These are phyloP conservation scores for Suhomyces prunicola DNA, from an alignment of 805 yeast genomes.

Conservation along the genomic window DNA sequence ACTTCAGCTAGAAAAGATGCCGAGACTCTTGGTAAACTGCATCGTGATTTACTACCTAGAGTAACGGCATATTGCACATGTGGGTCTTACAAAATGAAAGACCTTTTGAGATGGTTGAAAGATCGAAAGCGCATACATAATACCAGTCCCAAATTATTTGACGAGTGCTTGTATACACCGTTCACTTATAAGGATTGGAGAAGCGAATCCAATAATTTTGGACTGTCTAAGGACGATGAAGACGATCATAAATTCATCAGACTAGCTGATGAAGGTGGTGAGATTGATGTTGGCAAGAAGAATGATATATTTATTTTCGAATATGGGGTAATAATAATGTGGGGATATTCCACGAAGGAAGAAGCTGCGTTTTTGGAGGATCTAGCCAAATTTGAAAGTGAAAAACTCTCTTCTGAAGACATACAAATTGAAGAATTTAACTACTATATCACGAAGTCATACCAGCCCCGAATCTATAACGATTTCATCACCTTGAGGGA, in stretches of 20 bases:
- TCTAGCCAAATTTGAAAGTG: slow-evolving; percentile 86
- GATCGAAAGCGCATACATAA: slow-evolving; percentile 72
- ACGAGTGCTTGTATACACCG: slow-evolving; percentile 93
- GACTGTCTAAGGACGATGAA: slow-evolving; percentile 9
- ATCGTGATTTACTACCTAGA: slow-evolving; percentile 80
- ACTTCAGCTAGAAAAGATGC: slow-evolving; percentile 91
- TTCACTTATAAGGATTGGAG: slow-evolving; percentile 82
- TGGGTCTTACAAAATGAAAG: slow-evolving; percentile 87
- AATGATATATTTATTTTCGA: slow-evolving; percentile 88
- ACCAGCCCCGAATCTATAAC: slow-evolving; percentile 93
- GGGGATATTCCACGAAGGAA: slow-evolving; percentile 90
- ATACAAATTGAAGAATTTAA: slow-evolving; percentile 93
- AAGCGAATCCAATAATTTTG: slow-evolving; percentile 28
- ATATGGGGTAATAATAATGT: slow-evolving; percentile 94
- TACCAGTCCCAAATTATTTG: slow-evolving; percentile 82
- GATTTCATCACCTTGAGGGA: slow-evolving; percentile 93
- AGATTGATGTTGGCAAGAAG: slow-evolving; percentile 78
- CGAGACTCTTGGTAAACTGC: slow-evolving; percentile 83
- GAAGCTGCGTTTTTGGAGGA: slow-evolving; percentile 80
- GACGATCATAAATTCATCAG: slow-evolving; percentile 47
- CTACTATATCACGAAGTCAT: slow-evolving; percentile 87
- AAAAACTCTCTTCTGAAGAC: slow-evolving; percentile 87
- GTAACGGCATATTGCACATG: slow-evolving; percentile 97
- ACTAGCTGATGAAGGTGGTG: slow-evolving; percentile 93
- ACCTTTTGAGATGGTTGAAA: slow-evolving; percentile 77